Conservation (phyloP, 2,329 filamentous ascomycete species). For the Graphilbum sp. region DNA sequence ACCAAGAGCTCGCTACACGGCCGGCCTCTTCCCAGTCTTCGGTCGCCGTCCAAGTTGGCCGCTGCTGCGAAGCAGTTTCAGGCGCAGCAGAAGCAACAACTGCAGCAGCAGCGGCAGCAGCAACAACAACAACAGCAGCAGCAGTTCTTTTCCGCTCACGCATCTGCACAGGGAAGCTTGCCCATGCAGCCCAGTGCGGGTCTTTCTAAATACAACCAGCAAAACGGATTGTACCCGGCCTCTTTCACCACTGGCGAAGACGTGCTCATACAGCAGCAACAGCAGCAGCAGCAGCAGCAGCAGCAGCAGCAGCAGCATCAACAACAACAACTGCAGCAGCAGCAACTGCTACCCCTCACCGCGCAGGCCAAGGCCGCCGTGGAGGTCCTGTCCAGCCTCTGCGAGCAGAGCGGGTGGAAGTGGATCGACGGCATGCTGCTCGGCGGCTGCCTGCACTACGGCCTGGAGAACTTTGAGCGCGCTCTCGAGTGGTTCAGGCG, state of each 20-base stretch:
- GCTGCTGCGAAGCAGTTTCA: conserved; percentile 35
- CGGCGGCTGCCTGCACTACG: conserved; percentile 83
- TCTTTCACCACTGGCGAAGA: conserved; percentile 2
- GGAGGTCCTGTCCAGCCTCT: conserved; percentile 56
- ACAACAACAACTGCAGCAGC: too few relatives aligned
- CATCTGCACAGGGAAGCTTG: not conserved
- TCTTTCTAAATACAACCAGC: too few relatives aligned
- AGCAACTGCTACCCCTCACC: conserved; percentile 14
- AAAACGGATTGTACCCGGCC: conserved; percentile 6
- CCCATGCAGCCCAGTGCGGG: not conserved
- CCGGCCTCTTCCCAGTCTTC: conserved; percentile 20
- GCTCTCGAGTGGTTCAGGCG: conserved; percentile 60
- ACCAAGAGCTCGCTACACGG: conserved; percentile 31
- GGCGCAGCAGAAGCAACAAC: conserved; percentile 3
- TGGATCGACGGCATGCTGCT: conserved; percentile 92
- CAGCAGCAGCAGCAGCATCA: too few relatives aligned
- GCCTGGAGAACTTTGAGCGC: conserved; percentile 67
- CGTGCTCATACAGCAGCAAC: too few relatives aligned
- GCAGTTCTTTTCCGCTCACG: not conserved
- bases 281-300: too few relatives aligned
- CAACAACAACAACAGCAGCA: not conserved
- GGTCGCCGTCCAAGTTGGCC: conserved; percentile 28
- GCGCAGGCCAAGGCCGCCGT: conserved; percentile 49
- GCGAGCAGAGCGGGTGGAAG: conserved; percentile 64
- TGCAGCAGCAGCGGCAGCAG: conserved; percentile 1